Conservation (phyloP, 176 grass and related monocot species). For the Aechmea fasciata region DNA sequence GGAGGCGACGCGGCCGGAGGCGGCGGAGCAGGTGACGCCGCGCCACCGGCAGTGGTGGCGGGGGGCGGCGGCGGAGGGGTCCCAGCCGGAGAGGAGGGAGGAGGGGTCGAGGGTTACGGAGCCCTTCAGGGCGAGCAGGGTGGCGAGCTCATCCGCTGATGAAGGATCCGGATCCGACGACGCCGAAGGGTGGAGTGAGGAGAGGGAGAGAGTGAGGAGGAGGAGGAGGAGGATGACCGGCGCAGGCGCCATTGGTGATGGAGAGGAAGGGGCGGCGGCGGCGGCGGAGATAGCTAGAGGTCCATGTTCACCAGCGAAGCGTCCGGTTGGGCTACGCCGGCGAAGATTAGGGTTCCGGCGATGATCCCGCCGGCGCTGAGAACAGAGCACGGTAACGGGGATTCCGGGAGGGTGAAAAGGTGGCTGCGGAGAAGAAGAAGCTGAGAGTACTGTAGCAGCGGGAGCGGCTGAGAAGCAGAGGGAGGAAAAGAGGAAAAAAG, state of each 20-base stretch:
- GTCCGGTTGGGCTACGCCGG: background rate
- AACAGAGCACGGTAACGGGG: background rate
- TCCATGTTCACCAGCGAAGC: background rate
- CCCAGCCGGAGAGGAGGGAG: slow-evolving; percentile 34
- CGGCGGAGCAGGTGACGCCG: slow-evolving; percentile 41
- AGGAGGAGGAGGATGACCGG: slow-evolving; percentile 11
- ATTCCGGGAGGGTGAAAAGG: background rate
- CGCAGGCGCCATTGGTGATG: slow-evolving; percentile 22
- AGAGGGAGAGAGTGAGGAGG: background rate
- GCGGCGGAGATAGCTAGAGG: background rate
- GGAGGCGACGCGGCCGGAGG: slow-evolving; percentile 14
- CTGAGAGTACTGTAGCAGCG: too few relatives aligned
- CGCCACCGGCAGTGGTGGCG: slow-evolving; percentile 35
- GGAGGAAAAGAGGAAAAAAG: too few relatives aligned
- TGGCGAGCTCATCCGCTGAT: slow-evolving; percentile 14
- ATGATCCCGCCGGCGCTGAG: background rate
- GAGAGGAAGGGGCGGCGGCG: background rate
- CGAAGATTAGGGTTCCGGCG: background rate
- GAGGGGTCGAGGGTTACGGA: slow-evolving; percentile 34
- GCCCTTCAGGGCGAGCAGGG: slow-evolving; percentile 42
- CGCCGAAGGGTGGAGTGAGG: background rate
- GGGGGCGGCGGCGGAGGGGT: background rate
- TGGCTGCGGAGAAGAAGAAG: background rate
- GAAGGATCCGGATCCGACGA: background rate
- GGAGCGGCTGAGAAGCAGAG: too few relatives aligned